Conservation (phyloP, 805 yeast species). For the Wickerhamomyces bisporus region DNA sequence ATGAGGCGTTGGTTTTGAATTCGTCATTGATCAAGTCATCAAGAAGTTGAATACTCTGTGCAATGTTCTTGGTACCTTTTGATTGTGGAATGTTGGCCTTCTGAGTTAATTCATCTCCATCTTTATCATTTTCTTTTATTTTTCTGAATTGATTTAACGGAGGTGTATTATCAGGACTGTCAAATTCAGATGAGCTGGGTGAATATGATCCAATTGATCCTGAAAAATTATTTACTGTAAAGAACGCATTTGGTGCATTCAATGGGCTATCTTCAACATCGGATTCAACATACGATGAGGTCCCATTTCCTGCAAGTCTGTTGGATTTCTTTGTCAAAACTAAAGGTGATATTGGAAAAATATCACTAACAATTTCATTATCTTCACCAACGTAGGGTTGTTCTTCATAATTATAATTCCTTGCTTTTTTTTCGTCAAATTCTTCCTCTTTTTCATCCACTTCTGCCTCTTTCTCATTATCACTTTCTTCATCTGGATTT, state of each 20-base stretch:
- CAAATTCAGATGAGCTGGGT: slow-evolving; percentile 41
- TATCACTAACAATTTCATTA: slow-evolving; percentile 15
- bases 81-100: slow-evolving; percentile 33
- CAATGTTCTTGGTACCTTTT: slow-evolving; percentile 35
- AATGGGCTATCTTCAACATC: slow-evolving; percentile 21
- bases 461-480: slow-evolving; percentile 16
- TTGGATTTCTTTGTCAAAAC: slow-evolving; percentile 13
- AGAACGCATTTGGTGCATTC: slow-evolving; percentile 26
- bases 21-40: slow-evolving; percentile 28
- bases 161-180: slow-evolving; percentile 30
- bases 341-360: slow-evolving; percentile 21
- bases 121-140: slow-evolving; percentile 10
- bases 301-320: background rate
- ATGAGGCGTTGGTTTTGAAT: slow-evolving; percentile 10
- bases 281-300: slow-evolving; percentile 11
- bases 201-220: slow-evolving; percentile 43
- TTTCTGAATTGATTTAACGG: slow-evolving; percentile 10
- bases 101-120: slow-evolving; percentile 9
- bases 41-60: slow-evolving; percentile 31
- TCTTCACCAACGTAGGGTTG: slow-evolving; percentile 15
- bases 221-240: slow-evolving; percentile 25
- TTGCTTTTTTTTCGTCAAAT: slow-evolving; percentile 1
- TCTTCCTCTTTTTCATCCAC: slow-evolving; percentile 18
- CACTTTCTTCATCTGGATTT: slow-evolving; percentile 2
- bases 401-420: slow-evolving; percentile 2